Evolutionary conservation across 495 filamentous ascomycete genomes (phyloP).

Genomic region (Lasiosphaeris hirsuta): DNA sequence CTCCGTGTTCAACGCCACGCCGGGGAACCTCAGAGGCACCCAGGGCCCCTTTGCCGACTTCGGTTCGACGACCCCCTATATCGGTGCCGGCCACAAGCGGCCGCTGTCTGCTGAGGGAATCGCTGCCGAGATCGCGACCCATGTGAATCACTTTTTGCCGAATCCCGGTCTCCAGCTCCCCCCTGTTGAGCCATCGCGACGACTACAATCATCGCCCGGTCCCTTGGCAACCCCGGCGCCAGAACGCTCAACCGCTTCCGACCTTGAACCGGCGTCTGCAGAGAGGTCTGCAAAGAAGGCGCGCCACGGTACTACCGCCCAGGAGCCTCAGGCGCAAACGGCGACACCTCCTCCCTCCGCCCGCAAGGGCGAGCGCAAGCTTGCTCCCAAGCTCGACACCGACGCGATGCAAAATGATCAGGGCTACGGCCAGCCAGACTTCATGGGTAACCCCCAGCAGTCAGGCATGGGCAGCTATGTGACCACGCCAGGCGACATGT

Average conservation of each 20-base stretch:
- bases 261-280: conserved; percentile 19
- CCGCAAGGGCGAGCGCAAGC: conserved; percentile 49
- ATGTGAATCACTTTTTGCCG: conserved; percentile 58
- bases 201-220: conserved; percentile 54
- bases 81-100: conserved; percentile 35
- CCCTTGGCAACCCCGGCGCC: conserved; percentile 39
- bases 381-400: conserved; percentile 48
- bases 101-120: conserved; percentile 37
- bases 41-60: conserved; percentile 42
- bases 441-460: conserved; percentile 40
- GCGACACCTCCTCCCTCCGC: conserved; percentile 51
- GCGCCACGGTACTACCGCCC: conserved; percentile 34
- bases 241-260: conserved; percentile 22
- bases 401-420: conserved; percentile 53
- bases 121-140: conserved; percentile 48
- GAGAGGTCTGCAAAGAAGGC: conserved; percentile 38
- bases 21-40: conserved; percentile 46
- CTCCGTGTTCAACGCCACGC: conserved; percentile 55
- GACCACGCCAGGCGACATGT: conserved; percentile 44
- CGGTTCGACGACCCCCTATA: conserved; percentile 30
- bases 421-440: conserved; percentile 43
- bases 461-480: conserved; percentile 38
- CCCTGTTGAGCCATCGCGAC: conserved; percentile 55
- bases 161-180: conserved; percentile 50
- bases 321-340: conserved; percentile 41